Conservation (phyloP, 139 green algal genomes). For the Nannochloris sp. region DNA sequence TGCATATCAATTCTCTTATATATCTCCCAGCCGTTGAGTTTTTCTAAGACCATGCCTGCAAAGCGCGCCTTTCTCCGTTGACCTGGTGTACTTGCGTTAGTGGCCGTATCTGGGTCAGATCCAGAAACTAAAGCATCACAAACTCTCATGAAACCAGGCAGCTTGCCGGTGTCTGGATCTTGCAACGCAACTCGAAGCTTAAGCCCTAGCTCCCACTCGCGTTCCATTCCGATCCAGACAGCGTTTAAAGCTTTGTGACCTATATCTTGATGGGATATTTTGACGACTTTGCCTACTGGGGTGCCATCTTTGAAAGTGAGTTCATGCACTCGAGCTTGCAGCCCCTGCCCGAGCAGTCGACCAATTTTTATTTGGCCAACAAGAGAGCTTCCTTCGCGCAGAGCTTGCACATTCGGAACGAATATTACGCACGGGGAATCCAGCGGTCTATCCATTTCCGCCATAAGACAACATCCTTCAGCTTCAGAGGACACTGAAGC, state of each 20-base stretch:
- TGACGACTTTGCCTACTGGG: constrained; percentile 20
- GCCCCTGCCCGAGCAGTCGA: constrained; percentile 8
- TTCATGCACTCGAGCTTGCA: constrained; percentile 17
- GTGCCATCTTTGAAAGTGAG: constrained; percentile 10
- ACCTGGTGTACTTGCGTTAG: too few relatives aligned
- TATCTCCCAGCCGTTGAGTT: constrained; percentile 23
- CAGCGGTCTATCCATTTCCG: too few relatives aligned
- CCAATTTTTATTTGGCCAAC: too few relatives aligned
- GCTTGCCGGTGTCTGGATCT: not conserved
- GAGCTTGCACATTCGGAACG: too few relatives aligned
- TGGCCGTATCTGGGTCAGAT: too few relatives aligned
- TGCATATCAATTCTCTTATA: constrained; percentile 16
- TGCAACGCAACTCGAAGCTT: constrained; percentile 11
- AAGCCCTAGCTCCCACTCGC: constrained; percentile 17
- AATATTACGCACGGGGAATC: too few relatives aligned
- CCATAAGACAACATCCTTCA: too few relatives aligned
- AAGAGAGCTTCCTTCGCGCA: too few relatives aligned
- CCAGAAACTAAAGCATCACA: constrained; percentile 3
- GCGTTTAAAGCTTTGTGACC: constrained; percentile 1
- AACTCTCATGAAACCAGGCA: constrained; percentile 18
- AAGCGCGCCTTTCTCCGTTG: not conserved
- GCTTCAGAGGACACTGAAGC: too few relatives aligned
- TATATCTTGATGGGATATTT: constrained; percentile 20
- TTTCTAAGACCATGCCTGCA: constrained; percentile 20
- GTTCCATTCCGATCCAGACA: not conserved